Evolutionary conservation across 331 rosid species (phyloP), one percentile per base, ranked within the genome.

Genomic region (Quercus tomentella): DNA sequence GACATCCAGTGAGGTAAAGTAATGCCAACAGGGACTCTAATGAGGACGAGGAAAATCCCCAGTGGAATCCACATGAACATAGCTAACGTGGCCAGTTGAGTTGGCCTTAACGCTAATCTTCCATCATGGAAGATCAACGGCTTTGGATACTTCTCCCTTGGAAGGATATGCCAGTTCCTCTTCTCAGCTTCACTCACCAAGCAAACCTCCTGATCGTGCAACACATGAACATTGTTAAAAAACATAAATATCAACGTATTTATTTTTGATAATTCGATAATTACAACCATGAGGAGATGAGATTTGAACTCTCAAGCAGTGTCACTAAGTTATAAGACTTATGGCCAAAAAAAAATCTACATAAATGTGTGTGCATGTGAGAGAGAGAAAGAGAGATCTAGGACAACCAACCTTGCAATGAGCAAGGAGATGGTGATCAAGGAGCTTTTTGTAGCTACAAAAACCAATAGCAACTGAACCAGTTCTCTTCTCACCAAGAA

Each of bases 121-220:
- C 99, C 97, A 78, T 95, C 99, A 73, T 95, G 99, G 86, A 95
- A 92, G 31, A 91, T 85, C 80, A 95, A 43, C 23, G 91, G 87
- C 69, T 91, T 89, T 2, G 88, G 92, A 78, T 81, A 85, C 25
- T 77, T 87, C 51, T 86, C 87, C 77, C 80, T 84, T 25, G 91
- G 91, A 52, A 86, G 85, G 14, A 26, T 77, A 6, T 70, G 72
- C 88, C 86, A 76, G 7, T 57, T 81, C 75, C 82, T 88, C 56
- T 84, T 88, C 67, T 86, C 86, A 37, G 73, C 78, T 1, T 66
- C 28, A 9, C 65, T 83, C 75, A 83, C 83, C 5, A 52, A 41
- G 78, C 62, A 79, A 73, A 66, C 60, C 76, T 83, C 84, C 91
- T 86, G 82, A 75, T 1, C 16, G 73, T n/a, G 4, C 54, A 70